Evolutionary conservation across 306 rosid genomes (phyloP).

Genomic region (Rubus idaeus): DNA sequence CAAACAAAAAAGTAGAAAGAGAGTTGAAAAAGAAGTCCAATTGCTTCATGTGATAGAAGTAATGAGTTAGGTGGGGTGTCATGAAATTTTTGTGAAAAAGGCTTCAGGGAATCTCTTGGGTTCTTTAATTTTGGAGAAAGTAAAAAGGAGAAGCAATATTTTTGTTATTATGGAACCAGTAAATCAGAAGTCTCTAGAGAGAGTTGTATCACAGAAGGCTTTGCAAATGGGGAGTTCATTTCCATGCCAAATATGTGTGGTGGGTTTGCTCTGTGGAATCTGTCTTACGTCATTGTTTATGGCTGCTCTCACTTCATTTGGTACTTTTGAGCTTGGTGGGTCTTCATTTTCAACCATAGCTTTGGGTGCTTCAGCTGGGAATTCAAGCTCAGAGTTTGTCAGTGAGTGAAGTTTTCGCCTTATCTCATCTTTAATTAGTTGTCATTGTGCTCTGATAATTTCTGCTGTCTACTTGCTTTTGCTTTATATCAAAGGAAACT

Average conservation of each 20-base stretch:
- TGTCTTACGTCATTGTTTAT: conserved; percentile 71
- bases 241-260: conserved; percentile 84
- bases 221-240: conserved; percentile 80
- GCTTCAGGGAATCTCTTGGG: conserved; percentile 10
- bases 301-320: conserved; percentile 77
- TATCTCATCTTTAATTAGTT: not conserved
- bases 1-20: not conserved
- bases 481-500: conserved; percentile 14
- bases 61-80: conserved; percentile 38
- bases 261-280: conserved; percentile 84
- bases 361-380: conserved; percentile 35
- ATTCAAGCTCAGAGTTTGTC: conserved; percentile 43
- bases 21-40: not conserved
- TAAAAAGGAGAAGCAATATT: conserved; percentile 1
- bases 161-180: conserved; percentile 42
- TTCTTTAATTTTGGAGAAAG: conserved; percentile 5
- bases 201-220: conserved; percentile 77
- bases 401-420: conserved; percentile 46
- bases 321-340: conserved; percentile 55
- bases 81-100: conserved; percentile 19
- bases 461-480: conserved; percentile 1
- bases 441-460: not conserved
- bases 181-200: conserved; percentile 68
- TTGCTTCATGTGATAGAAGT: conserved; percentile 41
- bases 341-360: conserved; percentile 51